A percentile compares a stretch with the other conserved stretches of the same genome.
These are phyloP conservation scores for Rhizopus arrhizus DNA, from an alignment of 371 early-diverging fungal species.

Conservation along the genomic window DNA sequence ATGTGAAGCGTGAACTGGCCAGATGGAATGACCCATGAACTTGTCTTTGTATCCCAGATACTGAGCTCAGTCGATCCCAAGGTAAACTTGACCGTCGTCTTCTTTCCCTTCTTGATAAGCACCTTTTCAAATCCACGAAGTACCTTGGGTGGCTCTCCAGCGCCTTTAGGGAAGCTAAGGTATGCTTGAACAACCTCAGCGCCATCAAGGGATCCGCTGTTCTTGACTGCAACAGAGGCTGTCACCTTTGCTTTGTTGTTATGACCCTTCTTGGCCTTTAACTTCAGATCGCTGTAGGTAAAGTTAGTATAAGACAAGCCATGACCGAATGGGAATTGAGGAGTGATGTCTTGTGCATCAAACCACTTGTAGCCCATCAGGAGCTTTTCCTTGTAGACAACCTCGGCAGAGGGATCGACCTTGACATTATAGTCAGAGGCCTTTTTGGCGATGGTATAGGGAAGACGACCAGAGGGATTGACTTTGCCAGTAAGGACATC, in stretches of 20 bases:
- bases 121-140: conserved; percentile 62
- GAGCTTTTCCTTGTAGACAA: conserved; percentile 56
- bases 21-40: conserved; percentile 44
- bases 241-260: conserved; percentile 8
- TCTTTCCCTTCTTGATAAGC: conserved; percentile 30
- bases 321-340: conserved; percentile 61
- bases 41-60: conserved; percentile 41
- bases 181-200: conserved; percentile 63
- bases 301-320: conserved; percentile 70
- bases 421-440: conserved; percentile 39
- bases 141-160: conserved; percentile 54
- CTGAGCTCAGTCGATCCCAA: conserved; percentile 45
- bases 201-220: conserved; percentile 56
- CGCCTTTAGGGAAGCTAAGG: conserved; percentile 51
- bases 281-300: conserved; percentile 40
- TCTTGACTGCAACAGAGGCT: conserved; percentile 46
- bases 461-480: conserved; percentile 65
- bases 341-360: conserved; percentile 48
- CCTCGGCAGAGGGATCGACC: neutral
- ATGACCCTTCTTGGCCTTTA: conserved; percentile 2
- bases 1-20: conserved; percentile 51
- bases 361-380: conserved; percentile 60
- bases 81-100: conserved; percentile 36
- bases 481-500: conserved; percentile 62
- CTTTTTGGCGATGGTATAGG: conserved; percentile 56